Evolutionary conservation across 148 eudicot species (phyloP).

Genomic region (Arbutus unedo): DNA sequence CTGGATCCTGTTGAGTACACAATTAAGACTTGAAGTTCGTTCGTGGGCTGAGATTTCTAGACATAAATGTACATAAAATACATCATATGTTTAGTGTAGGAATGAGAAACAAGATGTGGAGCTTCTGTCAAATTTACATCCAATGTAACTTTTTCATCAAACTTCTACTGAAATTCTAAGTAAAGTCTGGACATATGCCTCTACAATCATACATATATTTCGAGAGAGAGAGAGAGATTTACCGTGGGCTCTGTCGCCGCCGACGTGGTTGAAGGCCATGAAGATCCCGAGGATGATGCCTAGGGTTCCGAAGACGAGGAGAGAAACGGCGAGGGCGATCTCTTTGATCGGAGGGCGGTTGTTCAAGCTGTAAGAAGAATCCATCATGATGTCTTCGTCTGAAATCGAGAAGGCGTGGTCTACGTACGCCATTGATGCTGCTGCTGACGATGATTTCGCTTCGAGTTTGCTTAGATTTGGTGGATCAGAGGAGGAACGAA

Average conservation of each 20-base stretch:
- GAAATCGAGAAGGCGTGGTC: slow-evolving; percentile 93
- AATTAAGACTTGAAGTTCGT: no score
- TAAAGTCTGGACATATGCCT: not conserved
- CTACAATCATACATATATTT: not conserved
- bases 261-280: slow-evolving; percentile 73
- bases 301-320: slow-evolving; percentile 72
- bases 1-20: not conserved
- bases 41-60: no score
- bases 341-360: slow-evolving; percentile 82
- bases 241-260: slow-evolving; percentile 93
- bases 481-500: no score
- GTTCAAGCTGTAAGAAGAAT: slow-evolving; percentile 50
- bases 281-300: slow-evolving; percentile 59
- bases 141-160: not conserved
- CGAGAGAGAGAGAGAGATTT: not conserved
- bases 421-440: slow-evolving; percentile 73
- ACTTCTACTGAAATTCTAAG: not conserved
- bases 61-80: no score
- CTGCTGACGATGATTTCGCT: not conserved
- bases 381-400: slow-evolving; percentile 91
- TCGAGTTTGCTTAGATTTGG: not conserved
- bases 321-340: slow-evolving; percentile 85
- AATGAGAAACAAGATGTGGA: no score
- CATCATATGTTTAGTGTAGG: no score
- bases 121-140: not conserved